Percentiles rank a stretch among this genome's conserved stretches.
These are phyloP conservation scores for Ananas comosus DNA, from an alignment of 176 grass and related monocot genomes.

Conservation along the genomic window DNA sequence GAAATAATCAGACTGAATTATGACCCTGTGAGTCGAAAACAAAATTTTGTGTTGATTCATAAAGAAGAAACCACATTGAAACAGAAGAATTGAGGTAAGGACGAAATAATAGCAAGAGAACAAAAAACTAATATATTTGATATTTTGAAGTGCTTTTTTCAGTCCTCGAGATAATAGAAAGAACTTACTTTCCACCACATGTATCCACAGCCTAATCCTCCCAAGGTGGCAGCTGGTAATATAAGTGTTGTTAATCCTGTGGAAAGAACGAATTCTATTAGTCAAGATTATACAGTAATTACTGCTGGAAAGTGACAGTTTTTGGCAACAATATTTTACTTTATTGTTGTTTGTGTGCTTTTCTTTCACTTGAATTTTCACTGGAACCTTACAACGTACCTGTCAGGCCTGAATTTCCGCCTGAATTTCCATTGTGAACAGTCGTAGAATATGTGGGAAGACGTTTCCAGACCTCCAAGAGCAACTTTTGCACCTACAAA, in stretches of 20 bases:
- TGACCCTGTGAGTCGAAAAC: background rate
- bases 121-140: background rate
- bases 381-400: conserved; percentile 30
- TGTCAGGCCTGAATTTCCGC: conserved; percentile 60
- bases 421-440: conserved; percentile 61
- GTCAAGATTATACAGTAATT: background rate
- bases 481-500: conserved; percentile 48
- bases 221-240: conserved; percentile 78
- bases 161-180: conserved; percentile 5
- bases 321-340: no score
- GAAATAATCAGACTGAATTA: background rate
- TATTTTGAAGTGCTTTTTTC: background rate
- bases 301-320: no score
- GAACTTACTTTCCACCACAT: conserved; percentile 98
- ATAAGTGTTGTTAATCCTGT: conserved; percentile 65
- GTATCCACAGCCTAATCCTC: conserved; percentile 79
- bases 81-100: background rate
- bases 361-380: background rate
- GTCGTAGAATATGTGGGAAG: conserved; percentile 38
- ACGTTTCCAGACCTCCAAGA: conserved; percentile 56
- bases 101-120: background rate
- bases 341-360: background rate
- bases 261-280: conserved; percentile 7
- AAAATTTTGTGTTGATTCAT: background rate
- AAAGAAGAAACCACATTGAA: background rate